A percentile compares a stretch with the other conserved stretches of the same genome.
Conservation (phyloP, 257 asterid genomes). For the Asclepias syriaca region DNA sequence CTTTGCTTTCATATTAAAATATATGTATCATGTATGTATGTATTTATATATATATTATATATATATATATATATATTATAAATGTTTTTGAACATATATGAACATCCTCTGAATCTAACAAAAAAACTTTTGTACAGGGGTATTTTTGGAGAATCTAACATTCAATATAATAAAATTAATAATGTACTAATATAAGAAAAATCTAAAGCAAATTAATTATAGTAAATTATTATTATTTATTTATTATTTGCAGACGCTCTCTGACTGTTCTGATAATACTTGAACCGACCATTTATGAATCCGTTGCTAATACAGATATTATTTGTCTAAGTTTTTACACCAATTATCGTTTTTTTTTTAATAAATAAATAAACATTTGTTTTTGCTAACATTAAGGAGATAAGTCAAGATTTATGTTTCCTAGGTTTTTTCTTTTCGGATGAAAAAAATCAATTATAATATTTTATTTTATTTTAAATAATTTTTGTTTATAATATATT, state of each 20-base stretch:
- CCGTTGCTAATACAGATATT: conserved; percentile 8
- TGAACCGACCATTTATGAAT: conserved; percentile 33
- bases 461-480: too few relatives aligned
- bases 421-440: background rate
- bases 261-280: conserved; percentile 18
- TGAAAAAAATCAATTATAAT: too few relatives aligned
- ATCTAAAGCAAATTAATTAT: background rate
- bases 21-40: too few relatives aligned
- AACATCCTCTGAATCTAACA: background rate
- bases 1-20: too few relatives aligned
- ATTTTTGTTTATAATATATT: too few relatives aligned
- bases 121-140: background rate
- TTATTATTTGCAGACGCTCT: conserved; percentile 14
- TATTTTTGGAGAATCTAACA: conserved; percentile 14
- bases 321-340: conserved; percentile 4
- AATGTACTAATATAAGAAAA: conserved; percentile 15
- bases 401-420: conserved; percentile 14
- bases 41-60: too few relatives aligned
- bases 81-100: background rate
- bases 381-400: conserved; percentile 7
- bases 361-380: background rate
- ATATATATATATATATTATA: too few relatives aligned
- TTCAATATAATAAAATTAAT: conserved; percentile 5
- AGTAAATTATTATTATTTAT: too few relatives aligned
- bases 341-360: background rate